Conservation (phyloP, 2,329 filamentous ascomycete species). For the Venturia nashicola region DNA sequence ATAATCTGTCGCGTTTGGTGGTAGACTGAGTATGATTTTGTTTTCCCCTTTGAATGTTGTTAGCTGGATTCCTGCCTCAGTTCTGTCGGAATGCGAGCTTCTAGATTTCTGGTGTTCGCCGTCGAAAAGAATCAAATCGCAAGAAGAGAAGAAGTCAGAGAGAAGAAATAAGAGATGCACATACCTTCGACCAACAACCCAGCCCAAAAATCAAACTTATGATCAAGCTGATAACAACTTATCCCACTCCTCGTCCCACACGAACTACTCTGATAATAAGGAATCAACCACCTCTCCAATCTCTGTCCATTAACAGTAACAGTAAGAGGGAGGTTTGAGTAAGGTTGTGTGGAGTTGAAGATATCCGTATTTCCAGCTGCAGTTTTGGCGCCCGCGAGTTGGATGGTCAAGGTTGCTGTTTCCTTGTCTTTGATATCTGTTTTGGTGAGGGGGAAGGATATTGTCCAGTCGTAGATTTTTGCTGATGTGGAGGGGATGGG, state of each 20-base stretch:
- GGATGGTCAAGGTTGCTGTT: conserved; percentile 47
- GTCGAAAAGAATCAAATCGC: too few species aligned
- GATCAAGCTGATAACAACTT: conserved; percentile 48
- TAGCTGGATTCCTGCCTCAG: too few species aligned
- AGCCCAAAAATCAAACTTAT: conserved; percentile 47
- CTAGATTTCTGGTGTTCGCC: too few species aligned
- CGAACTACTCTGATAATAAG: conserved; percentile 45
- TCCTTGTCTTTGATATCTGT: background rate
- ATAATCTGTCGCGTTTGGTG: conserved; percentile 46
- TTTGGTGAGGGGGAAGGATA: background rate
- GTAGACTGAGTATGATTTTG: conserved; percentile 44
- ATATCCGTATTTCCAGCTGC: conserved; percentile 48
- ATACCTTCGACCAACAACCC: conserved; percentile 24
- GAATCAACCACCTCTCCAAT: conserved; percentile 43
- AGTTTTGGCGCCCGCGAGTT: conserved; percentile 51
- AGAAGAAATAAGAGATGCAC: too few species aligned
- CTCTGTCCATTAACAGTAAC: conserved; percentile 35
- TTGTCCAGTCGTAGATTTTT: background rate
- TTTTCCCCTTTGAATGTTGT: conserved; percentile 32
- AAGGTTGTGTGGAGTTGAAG: conserved; percentile 41
- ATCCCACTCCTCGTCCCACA: conserved; percentile 49
- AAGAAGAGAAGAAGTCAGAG: too few species aligned
- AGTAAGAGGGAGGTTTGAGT: conserved; percentile 40
- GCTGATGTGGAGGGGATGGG: background rate
- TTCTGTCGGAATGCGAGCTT: too few species aligned